phyloP scores from a whole-genome alignment of 2,329 filamentous ascomycete species.

The Xenoacremonium recifei region DNA sequence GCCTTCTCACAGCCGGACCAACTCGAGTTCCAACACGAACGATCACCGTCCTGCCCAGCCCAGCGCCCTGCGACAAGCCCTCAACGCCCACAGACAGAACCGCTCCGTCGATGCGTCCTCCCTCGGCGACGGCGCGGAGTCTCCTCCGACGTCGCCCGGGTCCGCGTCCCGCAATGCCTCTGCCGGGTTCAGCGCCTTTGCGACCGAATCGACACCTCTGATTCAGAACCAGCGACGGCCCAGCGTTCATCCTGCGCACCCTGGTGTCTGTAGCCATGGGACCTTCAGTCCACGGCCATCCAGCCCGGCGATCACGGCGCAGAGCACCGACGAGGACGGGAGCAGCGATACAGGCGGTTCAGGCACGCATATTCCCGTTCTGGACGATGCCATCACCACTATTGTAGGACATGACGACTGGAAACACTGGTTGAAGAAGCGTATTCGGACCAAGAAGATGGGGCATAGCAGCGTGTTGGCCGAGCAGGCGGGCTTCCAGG shows the following conservation, averaged over 20 bases:
- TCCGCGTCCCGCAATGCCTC: slow-evolving; percentile 22
- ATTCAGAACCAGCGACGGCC: slow-evolving; percentile 30
- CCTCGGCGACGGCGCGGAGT: slow-evolving; percentile 6
- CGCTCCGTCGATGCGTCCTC: slow-evolving; percentile 12
- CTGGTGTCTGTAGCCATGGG: slow-evolving; percentile 65
- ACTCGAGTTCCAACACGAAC: slow-evolving; percentile 27
- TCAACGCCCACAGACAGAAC: slow-evolving; percentile 33
- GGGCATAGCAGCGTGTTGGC: slow-evolving; percentile 72
- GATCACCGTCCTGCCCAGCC: slow-evolving; percentile 44
- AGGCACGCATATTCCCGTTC: slow-evolving; percentile 31
- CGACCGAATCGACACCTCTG: slow-evolving; percentile 52
- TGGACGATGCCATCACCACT: slow-evolving; percentile 39
- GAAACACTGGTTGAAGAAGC: slow-evolving; percentile 48
- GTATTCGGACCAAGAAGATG: slow-evolving; percentile 63
- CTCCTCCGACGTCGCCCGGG: slow-evolving; percentile 20
- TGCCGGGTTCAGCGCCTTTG: slow-evolving; percentile 13
- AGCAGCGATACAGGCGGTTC: slow-evolving; percentile 32
- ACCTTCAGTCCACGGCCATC: slow-evolving; percentile 70
- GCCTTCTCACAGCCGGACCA: slow-evolving; percentile 28
- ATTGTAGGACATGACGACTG: slow-evolving; percentile 43
- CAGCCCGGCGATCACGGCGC: slow-evolving; percentile 41
- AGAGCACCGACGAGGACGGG: slow-evolving; percentile 29
- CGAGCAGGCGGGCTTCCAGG: slow-evolving; percentile 69
- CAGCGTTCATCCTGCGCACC: slow-evolving; percentile 35
- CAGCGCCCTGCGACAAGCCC: slow-evolving; percentile 46